Base-by-base conservation (phyloP, 108 stramenopile genomes). In the Mayamaea pseudoterrestris region DNA sequence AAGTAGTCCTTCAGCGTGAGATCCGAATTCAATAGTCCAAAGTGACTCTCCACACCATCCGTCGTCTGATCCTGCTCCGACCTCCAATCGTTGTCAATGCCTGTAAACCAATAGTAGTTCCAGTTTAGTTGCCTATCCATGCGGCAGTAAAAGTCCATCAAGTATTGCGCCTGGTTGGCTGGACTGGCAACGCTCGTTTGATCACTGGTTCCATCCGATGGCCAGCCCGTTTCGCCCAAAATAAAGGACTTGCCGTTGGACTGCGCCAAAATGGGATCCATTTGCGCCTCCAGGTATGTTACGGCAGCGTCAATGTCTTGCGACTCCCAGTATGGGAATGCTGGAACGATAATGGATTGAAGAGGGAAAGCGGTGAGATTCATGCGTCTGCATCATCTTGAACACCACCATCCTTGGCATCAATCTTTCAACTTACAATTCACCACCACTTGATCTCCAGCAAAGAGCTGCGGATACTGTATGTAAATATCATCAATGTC, bases 221-320 rank as follows among this genome's bases (percentile, higher is more conserved):
- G 58, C 66, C 66, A 67, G 3, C 66, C 66, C 27, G 59, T 60
- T 50, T 67, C 66, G 24, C 66, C 59, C 20, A 67, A 36, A 2
- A n/a, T n/a, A n/a, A n/a, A n/a, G n/a, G n/a, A n/a, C n/a, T n/a
- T n/a, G n/a, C n/a, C n/a, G n/a, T n/a, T n/a, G n/a, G n/a, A n/a
- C n/a, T n/a, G n/a, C n/a, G n/a, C n/a, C n/a, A 65, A 22, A 47
- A 65, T 47, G 14, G 17, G 26, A 21, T 65, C 58, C 2, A 2
- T 13, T 13, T 20, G 14, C 1, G 24, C 14, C 5, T 41, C 5
- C 13, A 41, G n/a, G n/a, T n/a, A n/a, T n/a, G n/a, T n/a, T n/a
- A n/a, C 12, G 30, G 16, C 17, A 11, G 30, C 5, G 29, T 30
- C 34, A 32, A 29, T 29, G 17, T 30, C n/a, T n/a, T n/a, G n/a